Percentiles rank a stretch among this genome's conserved stretches.
Evolutionary conservation across 202 grass and related monocot species (phyloP).

Genomic region (Setaria italica): DNA sequence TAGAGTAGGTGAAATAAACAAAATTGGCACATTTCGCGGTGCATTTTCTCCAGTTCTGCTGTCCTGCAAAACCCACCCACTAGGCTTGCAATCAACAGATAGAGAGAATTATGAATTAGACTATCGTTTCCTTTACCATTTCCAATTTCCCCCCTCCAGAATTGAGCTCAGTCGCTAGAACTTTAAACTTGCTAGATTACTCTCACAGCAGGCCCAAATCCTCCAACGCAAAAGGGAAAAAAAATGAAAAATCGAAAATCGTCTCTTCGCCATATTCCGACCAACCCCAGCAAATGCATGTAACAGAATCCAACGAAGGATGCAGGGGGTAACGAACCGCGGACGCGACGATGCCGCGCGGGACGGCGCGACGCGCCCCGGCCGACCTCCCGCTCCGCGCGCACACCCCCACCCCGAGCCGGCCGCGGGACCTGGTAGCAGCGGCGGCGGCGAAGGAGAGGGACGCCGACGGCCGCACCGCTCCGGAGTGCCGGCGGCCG

Average conservation of each 20-base stretch:
- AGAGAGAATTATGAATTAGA: neutral
- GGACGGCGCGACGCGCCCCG: neutral
- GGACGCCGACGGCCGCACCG: neutral
- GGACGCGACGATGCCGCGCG: conserved; percentile 15
- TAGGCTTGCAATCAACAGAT: neutral
- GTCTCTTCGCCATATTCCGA: neutral
- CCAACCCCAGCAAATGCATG: neutral
- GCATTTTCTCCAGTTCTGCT: neutral
- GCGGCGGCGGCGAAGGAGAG: conserved; percentile 16
- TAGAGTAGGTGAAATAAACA: neutral
- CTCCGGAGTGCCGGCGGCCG: conserved; percentile 8
- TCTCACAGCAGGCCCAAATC: neutral
- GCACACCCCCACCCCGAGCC: neutral
- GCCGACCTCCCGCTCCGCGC: neutral
- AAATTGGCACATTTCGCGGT: neutral
- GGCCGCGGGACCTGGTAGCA: neutral
- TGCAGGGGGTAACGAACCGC: neutral
- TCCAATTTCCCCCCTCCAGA: neutral
- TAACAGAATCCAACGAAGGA: neutral
- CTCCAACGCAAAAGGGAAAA: neutral
- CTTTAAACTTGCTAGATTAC: neutral
- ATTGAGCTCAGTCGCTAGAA: neutral
- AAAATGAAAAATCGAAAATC: neutral
- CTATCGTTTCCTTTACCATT: neutral
- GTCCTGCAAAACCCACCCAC: conserved; percentile 2